A percentile compares a stretch with the other conserved stretches of the same genome.
Evolutionary conservation across 2,329 filamentous ascomycete species (phyloP).

Genomic region (Sporothrix luriei): DNA sequence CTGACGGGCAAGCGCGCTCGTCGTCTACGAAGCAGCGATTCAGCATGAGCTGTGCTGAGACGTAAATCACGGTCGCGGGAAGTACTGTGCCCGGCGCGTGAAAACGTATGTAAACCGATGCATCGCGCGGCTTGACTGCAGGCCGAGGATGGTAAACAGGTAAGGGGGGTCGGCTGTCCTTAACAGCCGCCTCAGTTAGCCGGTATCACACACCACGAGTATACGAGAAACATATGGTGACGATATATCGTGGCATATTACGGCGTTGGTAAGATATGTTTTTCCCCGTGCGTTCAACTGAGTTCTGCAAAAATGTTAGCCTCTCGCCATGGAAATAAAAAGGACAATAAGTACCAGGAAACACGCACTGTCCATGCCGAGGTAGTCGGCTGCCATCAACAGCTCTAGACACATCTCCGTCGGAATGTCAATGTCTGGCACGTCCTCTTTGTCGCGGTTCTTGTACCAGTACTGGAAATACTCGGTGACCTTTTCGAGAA

Average conservation of each 20-base stretch:
- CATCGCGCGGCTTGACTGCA: neutral
- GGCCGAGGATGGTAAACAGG: neutral
- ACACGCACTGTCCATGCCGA: conserved; percentile 65
- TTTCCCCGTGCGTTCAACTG: neutral
- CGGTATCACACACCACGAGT: too few relatives aligned
- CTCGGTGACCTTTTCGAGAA: conserved; percentile 79
- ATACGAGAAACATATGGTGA: neutral
- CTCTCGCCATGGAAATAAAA: too few relatives aligned
- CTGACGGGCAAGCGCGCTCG: neutral
- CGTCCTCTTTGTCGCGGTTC: conserved; percentile 68
- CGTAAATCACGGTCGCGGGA: neutral
- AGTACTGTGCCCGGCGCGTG: neutral
- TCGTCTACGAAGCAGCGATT: neutral
- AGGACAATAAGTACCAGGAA: too few relatives aligned
- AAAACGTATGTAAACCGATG: neutral
- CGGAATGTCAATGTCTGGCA: conserved; percentile 79
- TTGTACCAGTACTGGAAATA: conserved; percentile 84
- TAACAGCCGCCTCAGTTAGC: neutral
- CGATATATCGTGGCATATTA: neutral
- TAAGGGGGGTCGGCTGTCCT: too few relatives aligned
- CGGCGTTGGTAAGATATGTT: neutral
- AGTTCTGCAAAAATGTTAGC: conserved; percentile 22
- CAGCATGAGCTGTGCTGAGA: neutral
- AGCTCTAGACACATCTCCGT: conserved; percentile 77
- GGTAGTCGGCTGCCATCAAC: conserved; percentile 74